Evolutionary conservation across 371 early-diverging fungal genomes (phyloP).

Genomic region (Phascolomyces articulosus): DNA sequence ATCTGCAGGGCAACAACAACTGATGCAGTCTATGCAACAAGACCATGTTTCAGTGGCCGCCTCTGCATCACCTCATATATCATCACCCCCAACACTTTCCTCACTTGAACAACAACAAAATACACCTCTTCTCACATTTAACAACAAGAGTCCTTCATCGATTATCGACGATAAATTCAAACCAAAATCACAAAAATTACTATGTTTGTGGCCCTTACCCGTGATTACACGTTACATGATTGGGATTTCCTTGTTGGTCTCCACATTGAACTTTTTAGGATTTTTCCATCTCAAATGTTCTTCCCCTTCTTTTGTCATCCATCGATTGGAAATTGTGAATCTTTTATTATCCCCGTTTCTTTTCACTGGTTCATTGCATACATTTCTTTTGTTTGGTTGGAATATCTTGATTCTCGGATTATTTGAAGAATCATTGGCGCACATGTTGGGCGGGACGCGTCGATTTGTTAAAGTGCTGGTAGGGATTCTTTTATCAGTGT

Average conservation of each 20-base stretch:
- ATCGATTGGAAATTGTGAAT: slow-evolving; percentile 41
- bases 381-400: slow-evolving; percentile 40
- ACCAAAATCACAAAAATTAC: slow-evolving; percentile 43
- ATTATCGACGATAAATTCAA: slow-evolving; percentile 6
- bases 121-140: background rate
- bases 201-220: slow-evolving; percentile 57
- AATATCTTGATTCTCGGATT: slow-evolving; percentile 55
- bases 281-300: slow-evolving; percentile 40
- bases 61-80: background rate
- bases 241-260: slow-evolving; percentile 38
- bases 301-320: slow-evolving; percentile 50
- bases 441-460: slow-evolving; percentile 51
- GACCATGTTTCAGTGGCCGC: background rate
- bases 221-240: slow-evolving; percentile 52
- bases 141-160: background rate
- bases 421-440: slow-evolving; percentile 54
- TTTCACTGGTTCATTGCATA: slow-evolving; percentile 37
- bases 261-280: slow-evolving; percentile 32
- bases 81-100: background rate
- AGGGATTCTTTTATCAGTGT: slow-evolving; percentile 32
- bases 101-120: background rate
- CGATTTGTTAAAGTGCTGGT: slow-evolving; percentile 40
- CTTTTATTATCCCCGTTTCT: slow-evolving; percentile 54
- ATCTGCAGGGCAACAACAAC: background rate
- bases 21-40: background rate